Percentiles rank a stretch among this genome's conserved stretches.
Evolutionary conservation across 257 asterid genomes (phyloP).

Genomic region (Handroanthus guayacan): DNA sequence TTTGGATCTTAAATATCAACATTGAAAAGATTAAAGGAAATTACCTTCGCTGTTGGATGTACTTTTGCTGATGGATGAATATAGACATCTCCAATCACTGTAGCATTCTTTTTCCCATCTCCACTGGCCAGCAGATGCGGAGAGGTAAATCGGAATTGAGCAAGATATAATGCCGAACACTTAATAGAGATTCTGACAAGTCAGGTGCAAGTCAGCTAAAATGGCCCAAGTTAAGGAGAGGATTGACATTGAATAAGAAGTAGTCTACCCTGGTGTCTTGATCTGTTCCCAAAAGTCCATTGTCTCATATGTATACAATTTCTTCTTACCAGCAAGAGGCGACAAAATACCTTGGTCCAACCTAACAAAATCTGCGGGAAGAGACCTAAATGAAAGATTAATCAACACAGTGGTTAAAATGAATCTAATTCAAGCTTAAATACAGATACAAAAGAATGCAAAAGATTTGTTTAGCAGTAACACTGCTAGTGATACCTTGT

Average conservation of each 20-base stretch:
- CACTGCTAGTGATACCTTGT: constrained; percentile 53
- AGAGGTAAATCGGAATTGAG: constrained; percentile 51
- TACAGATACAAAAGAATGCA: background rate
- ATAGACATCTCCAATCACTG: constrained; percentile 58
- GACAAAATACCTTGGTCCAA: constrained; percentile 91
- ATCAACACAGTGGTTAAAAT: constrained; percentile 37
- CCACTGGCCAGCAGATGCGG: constrained; percentile 61
- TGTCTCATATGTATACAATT: constrained; percentile 73
- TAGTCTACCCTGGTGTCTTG: constrained; percentile 78
- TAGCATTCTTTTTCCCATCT: constrained; percentile 54
- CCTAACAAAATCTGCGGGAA: constrained; percentile 76
- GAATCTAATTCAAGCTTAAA: constrained; percentile 22
- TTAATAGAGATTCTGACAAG: constrained; percentile 70
- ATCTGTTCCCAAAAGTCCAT: constrained; percentile 92
- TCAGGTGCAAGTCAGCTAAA: constrained; percentile 29
- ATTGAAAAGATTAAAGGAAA: background rate
- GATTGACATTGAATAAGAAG: constrained; percentile 1
- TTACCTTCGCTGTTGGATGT: constrained; percentile 87
- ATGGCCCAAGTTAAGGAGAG: constrained; percentile 28
- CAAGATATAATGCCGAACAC: constrained; percentile 63
- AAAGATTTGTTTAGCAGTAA: background rate
- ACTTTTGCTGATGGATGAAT: constrained; percentile 89
- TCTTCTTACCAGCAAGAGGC: constrained; percentile 90
- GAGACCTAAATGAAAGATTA: constrained; percentile 57
- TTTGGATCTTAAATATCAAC: background rate